A percentile compares a stretch with the other conserved stretches of the same genome.
These are phyloP conservation scores for Mycena albidolilacea DNA, from an alignment of 768 basidiomycete species.

Conservation along the genomic window DNA sequence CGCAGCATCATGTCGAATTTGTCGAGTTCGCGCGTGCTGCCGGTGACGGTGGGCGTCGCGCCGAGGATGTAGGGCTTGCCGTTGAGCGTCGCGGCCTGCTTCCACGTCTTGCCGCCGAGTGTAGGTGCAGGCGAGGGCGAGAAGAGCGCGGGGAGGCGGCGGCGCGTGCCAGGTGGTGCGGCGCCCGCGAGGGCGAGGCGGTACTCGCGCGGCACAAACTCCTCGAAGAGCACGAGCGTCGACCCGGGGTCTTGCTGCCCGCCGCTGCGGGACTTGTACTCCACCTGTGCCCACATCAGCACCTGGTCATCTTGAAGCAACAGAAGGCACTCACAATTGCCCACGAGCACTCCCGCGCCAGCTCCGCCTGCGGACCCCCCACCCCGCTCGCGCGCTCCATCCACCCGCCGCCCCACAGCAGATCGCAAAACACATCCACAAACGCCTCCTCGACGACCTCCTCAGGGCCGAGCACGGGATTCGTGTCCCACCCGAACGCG, in stretches of 20 bases:
- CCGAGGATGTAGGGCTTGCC: slow-evolving; percentile 82
- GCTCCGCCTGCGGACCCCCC: slow-evolving; percentile 50
- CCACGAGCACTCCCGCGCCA: slow-evolving; percentile 92
- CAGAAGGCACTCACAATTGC: slow-evolving; percentile 74
- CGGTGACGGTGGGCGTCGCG: slow-evolving; percentile 63
- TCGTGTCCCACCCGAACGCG: slow-evolving; percentile 94
- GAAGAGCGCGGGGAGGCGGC: slow-evolving; percentile 81
- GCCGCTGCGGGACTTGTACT: slow-evolving; percentile 84
- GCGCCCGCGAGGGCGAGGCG: slow-evolving; percentile 79
- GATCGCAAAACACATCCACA: slow-evolving; percentile 87
- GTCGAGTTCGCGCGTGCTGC: slow-evolving; percentile 67
- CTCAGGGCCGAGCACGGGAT: slow-evolving; percentile 82
- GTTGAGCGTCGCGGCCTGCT: slow-evolving; percentile 86
- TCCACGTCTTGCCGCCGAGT: slow-evolving; percentile 74
- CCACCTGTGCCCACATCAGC: slow-evolving; percentile 66
- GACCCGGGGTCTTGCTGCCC: slow-evolving; percentile 81
- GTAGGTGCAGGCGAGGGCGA: slow-evolving; percentile 48
- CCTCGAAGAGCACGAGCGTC: slow-evolving; percentile 89
- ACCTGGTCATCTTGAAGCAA: slow-evolving; percentile 1
- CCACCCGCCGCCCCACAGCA: slow-evolving; percentile 88
- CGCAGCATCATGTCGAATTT: slow-evolving; percentile 80
- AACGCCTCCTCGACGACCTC: slow-evolving; percentile 94
- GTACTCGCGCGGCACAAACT: slow-evolving; percentile 93
- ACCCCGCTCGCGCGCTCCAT: slow-evolving; percentile 84
- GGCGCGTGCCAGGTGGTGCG: slow-evolving; percentile 57